These are phyloP conservation scores for Malbranchea cinnamomea DNA, from an alignment of 2,329 filamentous ascomycete species.

Conservation along the genomic window DNA sequence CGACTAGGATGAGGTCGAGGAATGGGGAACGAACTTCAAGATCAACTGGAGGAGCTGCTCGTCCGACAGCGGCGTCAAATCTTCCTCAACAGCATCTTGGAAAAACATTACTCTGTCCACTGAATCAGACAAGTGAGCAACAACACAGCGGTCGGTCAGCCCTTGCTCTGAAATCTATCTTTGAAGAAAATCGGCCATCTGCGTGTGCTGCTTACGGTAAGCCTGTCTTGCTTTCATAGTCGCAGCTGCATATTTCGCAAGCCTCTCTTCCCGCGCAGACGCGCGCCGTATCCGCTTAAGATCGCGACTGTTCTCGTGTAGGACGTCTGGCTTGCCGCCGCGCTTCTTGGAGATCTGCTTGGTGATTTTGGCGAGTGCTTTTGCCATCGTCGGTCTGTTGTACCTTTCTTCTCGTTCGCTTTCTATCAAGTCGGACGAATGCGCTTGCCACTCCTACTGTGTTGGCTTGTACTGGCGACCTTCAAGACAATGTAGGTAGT, in stretches of 20 bases:
- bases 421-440: neutral
- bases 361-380: slow-evolving; percentile 63
- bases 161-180: too few species aligned
- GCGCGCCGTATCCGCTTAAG: slow-evolving; percentile 68
- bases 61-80: slow-evolving; percentile 20
- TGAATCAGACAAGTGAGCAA: slow-evolving; percentile 21
- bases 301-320: slow-evolving; percentile 83
- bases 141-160: slow-evolving; percentile 4
- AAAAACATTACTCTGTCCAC: slow-evolving; percentile 58
- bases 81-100: slow-evolving; percentile 37
- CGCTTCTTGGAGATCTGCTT: slow-evolving; percentile 88
- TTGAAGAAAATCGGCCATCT: too few species aligned
- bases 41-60: slow-evolving; percentile 37
- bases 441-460: too few species aligned
- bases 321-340: slow-evolving; percentile 51
- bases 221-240: slow-evolving; percentile 61
- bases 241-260: slow-evolving; percentile 55
- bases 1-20: too few species aligned
- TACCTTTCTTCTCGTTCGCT: slow-evolving; percentile 2
- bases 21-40: slow-evolving; percentile 32
- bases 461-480: too few species aligned
- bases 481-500: too few species aligned
- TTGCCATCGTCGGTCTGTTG: slow-evolving; percentile 45
- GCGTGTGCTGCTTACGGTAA: too few species aligned
- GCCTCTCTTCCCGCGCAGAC: slow-evolving; percentile 63